Evolutionary conservation across 139 green algal genomes (phyloP), one percentile per base, ranked within the genome.

Genomic region (Haematococcus sp.): DNA sequence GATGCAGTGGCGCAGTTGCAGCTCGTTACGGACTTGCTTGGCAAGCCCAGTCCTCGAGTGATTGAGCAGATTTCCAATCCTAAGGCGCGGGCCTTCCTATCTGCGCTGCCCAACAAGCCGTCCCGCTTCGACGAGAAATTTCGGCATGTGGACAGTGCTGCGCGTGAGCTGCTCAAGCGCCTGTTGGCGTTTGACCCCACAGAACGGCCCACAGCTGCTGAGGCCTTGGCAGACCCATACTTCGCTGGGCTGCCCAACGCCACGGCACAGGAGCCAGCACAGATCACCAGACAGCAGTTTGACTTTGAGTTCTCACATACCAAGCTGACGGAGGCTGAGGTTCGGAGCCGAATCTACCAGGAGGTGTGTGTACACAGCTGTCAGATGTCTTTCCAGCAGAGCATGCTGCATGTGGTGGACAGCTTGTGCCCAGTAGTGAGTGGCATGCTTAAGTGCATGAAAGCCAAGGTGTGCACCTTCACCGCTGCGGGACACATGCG

Each of bases 121-220:
- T 7, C 22, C 4, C 52, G 52, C 17, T 65, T 85, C 19, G 30
- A 51, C 4, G 20, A 63, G 23, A 79, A 81, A 51, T 87, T 87
- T 59, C 77, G 71, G 15, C 51, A 40, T 22, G 78, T 92, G n/a
- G 88, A 92, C 46, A 78, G 63, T 1, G 52, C 34, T 25, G 82
- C 80, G 17, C 75, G 87, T 0, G 76, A 83, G 44, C 78, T 90
- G 55, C 78, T 96, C 16, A 63, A 64, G 56, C 88, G 84, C 64
- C 81, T 96, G 59, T 81, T 96, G 40, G 78, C 84, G 0, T 94
- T 94, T 76, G 90, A 96, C 82, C 88, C 91, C 22, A 30, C 40
- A 23, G 70, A 85, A 2, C 86, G 92, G 31, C 89, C 93, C 68
- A 96, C 85, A 0, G 90, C 92, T 1, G 73, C 74, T 0, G 68